Base-by-base conservation (phyloP, 2,329 filamentous ascomycete species). In the Talaromyces sp. region DNA sequence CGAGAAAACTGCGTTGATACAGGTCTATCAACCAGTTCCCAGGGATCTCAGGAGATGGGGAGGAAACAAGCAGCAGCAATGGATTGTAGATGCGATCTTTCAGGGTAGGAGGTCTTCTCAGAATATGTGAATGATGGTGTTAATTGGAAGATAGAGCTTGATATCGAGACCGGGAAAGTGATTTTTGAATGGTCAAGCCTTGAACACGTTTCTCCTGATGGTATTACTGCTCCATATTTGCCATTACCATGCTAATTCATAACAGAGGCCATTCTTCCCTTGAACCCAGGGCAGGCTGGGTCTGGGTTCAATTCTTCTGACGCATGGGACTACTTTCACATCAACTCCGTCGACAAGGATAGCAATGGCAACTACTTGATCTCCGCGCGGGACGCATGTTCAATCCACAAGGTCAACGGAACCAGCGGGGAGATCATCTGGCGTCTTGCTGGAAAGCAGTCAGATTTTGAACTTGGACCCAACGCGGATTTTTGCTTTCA, bases 181-280 rank as follows among this genome's bases (percentile, higher is more conserved):
- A 63, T 86, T 11, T 87, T 86, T 64, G 84, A 87, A 65, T 87
- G 84, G 85, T 78, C 77, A 32, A 82, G 81, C 64, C 71, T 86
- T 10, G 82, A 85, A 61, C 81, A 86, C 69, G 75, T 85, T n/a
- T 74, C 78, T 51, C 82, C 81, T 1, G 75, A 78, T 47, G 78
- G 81, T 75, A 74, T 69, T 69, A 72, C 64, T 65, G 71, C 6
- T 22, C 42, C 67, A 42, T 62, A 68, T 51, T 1, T 32, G 39
- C 15, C 19, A 39, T 28, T 33, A 54, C 13, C 53, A 15, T 52
- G 25, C 22, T 52, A 27, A 30, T 52, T n/a, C 25, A 17, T n/a
- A 15, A 6, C 25, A 51, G 56, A 49, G 63, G 15, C 27, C n/a
- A 44, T 11, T 11, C 19, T 11, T 19, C 59, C 39, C 32, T 54